Evolutionary conservation across 192 early-diverging fungal genomes (phyloP).

Genomic region (Chytriomyces sp.): DNA sequence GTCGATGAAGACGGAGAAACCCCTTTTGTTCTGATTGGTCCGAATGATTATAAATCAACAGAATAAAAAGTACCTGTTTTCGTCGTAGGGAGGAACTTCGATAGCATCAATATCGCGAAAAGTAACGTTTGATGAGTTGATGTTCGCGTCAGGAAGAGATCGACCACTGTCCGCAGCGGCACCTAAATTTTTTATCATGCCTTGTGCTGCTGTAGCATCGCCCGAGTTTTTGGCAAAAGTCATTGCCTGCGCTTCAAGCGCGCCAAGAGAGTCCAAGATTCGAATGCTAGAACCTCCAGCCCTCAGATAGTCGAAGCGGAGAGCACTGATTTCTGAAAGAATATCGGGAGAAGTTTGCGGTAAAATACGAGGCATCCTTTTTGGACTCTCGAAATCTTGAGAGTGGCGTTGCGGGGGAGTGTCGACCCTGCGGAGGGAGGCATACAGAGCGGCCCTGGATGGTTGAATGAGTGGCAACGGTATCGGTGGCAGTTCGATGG

Average conservation of each 20-base stretch:
- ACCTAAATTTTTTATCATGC: not conserved
- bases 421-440: too few species aligned
- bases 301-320: conserved; percentile 18
- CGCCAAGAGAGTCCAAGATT: conserved; percentile 8
- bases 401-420: too few species aligned
- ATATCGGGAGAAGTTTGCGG: not conserved
- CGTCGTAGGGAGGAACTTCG: conserved; percentile 17
- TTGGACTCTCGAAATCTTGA: too few species aligned
- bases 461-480: too few species aligned
- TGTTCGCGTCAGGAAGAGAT: not conserved
- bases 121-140: not conserved
- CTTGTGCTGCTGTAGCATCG: not conserved
- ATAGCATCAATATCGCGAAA: conserved; percentile 24
- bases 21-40: not conserved
- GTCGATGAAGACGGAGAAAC: conserved; percentile 25
- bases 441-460: too few species aligned
- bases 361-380: not conserved
- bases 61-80: conserved; percentile 11
- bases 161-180: not conserved
- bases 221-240: too few species aligned
- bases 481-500: too few species aligned
- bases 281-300: conserved; percentile 3
- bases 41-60: not conserved
- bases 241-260: conserved; percentile 11
- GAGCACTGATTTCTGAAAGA: not conserved